Percentiles rank a stretch among this genome's conserved stretches.
Conservation (phyloP, 2,329 filamentous ascomycete species). For the Drechslerella dactyloides region DNA sequence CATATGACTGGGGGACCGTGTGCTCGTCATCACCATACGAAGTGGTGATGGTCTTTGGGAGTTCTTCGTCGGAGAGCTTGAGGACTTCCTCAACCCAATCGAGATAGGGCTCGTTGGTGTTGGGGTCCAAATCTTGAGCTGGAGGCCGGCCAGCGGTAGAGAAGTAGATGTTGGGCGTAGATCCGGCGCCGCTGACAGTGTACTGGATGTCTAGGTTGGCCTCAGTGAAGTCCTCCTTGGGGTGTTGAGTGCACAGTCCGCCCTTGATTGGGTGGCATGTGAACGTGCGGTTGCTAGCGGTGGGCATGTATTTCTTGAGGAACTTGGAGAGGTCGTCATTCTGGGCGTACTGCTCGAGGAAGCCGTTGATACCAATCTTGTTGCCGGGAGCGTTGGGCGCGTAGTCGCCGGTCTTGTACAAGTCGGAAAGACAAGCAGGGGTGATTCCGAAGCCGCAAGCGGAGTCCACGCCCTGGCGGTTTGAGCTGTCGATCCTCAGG, state of each 20-base stretch:
- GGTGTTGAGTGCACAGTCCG: conserved; percentile 59
- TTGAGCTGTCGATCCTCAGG: neutral
- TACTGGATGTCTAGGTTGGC: conserved; percentile 69
- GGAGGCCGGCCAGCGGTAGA: conserved; percentile 66
- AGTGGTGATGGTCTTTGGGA: conserved; percentile 69
- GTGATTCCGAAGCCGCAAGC: conserved; percentile 55
- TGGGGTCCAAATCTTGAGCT: conserved; percentile 60
- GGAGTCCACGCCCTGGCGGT: neutral
- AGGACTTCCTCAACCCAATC: conserved; percentile 68
- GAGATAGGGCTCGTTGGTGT: conserved; percentile 73
- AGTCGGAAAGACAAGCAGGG: conserved; percentile 56
- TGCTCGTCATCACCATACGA: conserved; percentile 74
- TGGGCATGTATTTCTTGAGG: conserved; percentile 61
- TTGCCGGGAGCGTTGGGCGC: conserved; percentile 7
- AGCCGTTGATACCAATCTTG: conserved; percentile 55
- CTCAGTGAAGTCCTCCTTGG: conserved; percentile 60
- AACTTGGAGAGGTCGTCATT: conserved; percentile 60
- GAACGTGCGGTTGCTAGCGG: conserved; percentile 59
- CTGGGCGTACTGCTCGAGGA: conserved; percentile 56
- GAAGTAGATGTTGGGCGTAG: conserved; percentile 65
- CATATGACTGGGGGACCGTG: conserved; percentile 68
- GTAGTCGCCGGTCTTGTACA: conserved; percentile 56
- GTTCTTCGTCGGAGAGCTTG: conserved; percentile 59
- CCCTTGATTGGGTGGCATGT: conserved; percentile 59
- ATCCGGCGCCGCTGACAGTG: conserved; percentile 64